phyloP scores from a whole-genome alignment of 1,284 basidiomycete species.

The Cystobasidium pallidum region DNA sequence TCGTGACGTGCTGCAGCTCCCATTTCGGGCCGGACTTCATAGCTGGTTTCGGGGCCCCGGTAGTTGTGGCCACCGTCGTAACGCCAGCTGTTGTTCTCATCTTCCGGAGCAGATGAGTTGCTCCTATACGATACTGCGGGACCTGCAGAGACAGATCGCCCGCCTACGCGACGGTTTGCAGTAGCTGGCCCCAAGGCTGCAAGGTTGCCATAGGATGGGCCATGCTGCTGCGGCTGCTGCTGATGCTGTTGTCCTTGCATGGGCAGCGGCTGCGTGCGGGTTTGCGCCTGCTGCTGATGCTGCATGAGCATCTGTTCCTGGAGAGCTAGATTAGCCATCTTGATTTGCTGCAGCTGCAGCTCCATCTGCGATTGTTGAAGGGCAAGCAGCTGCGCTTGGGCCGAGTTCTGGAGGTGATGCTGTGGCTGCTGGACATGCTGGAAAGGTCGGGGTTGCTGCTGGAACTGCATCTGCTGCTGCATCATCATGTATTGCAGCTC shows the following conservation, averaged over 20 bases:
- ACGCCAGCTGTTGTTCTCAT: slow-evolving; percentile 7
- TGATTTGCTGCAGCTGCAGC: slow-evolving; percentile 42
- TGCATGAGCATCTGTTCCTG: slow-evolving; percentile 42
- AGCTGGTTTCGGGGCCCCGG: background rate
- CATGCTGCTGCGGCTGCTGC: background rate
- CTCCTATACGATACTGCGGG: background rate
- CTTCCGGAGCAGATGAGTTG: background rate
- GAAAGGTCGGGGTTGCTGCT: slow-evolving; percentile 10
- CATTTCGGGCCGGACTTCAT: background rate
- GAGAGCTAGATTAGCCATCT: slow-evolving; percentile 38
- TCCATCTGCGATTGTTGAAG: slow-evolving; percentile 42
- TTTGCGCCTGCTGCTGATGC: slow-evolving; percentile 26
- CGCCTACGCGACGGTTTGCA: background rate
- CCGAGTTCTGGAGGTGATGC: slow-evolving; percentile 19
- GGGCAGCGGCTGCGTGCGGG: background rate
- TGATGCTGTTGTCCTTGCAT: slow-evolving; percentile 17
- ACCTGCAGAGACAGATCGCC: slow-evolving; percentile 23
- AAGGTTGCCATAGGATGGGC: background rate
- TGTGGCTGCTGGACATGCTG: slow-evolving; percentile 12
- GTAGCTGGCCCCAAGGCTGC: slow-evolving; percentile 4
- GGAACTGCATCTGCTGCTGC: slow-evolving; percentile 40
- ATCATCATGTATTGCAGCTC: slow-evolving; percentile 33
- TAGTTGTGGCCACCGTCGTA: background rate
- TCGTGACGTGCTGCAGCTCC: background rate
- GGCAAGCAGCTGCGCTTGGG: slow-evolving; percentile 38